A percentile compares a stretch with the other conserved stretches of the same genome.
Evolutionary conservation across 2,329 filamentous ascomycete genomes (phyloP).

Genomic region (Diplodia corticola): DNA sequence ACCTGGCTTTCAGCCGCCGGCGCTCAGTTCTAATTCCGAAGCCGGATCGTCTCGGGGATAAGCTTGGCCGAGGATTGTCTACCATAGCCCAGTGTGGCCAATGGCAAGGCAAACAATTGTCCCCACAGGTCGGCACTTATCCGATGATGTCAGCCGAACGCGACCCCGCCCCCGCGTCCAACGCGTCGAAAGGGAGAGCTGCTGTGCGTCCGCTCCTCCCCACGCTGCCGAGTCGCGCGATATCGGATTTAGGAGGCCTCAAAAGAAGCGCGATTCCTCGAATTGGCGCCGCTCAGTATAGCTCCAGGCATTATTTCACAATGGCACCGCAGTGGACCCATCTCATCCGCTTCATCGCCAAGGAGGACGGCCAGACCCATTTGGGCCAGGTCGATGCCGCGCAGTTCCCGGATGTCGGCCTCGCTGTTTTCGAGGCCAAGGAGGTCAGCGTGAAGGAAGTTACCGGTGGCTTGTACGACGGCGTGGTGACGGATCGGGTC

Average conservation of each 20-base stretch:
- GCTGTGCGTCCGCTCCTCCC: neutral
- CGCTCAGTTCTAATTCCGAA: constrained; percentile 3
- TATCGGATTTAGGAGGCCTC: constrained; percentile 2
- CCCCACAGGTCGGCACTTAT: neutral
- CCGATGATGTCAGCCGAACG: constrained; percentile 19
- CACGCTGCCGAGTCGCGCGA: neutral
- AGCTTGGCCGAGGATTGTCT: neutral
- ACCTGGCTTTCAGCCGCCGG: neutral
- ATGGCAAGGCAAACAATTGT: neutral
- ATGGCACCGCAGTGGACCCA: constrained; percentile 38
- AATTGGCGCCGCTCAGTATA: neutral
- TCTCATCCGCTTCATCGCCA: constrained; percentile 45
- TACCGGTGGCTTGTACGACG: constrained; percentile 40
- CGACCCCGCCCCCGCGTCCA: neutral
- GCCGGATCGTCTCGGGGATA: constrained; percentile 1
- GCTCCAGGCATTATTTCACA: neutral
- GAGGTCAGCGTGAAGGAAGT: constrained; percentile 38
- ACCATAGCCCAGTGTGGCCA: neutral
- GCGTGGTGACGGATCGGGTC: constrained; percentile 36
- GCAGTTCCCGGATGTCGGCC: constrained; percentile 38
- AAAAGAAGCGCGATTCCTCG: neutral
- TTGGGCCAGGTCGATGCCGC: constrained; percentile 42
- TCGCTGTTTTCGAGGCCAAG: constrained; percentile 37
- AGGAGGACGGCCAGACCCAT: constrained; percentile 45
- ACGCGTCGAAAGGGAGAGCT: neutral